Base-by-base conservation (phyloP, 352 stramenopile species). In the Peronosclerospora sorghi region DNA sequence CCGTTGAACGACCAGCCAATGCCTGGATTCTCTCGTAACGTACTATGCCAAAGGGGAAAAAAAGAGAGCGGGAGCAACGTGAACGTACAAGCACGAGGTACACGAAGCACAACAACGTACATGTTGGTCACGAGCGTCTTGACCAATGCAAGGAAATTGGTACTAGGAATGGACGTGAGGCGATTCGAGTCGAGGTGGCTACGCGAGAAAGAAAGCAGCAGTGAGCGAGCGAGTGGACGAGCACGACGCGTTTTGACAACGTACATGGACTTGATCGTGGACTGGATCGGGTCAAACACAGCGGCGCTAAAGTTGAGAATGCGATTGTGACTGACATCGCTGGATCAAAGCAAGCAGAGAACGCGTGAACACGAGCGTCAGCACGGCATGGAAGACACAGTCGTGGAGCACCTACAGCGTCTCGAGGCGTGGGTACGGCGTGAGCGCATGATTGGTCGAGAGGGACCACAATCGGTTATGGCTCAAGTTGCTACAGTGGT, bases 391-490 rank as follows among this genome's bases (percentile, higher is more conserved):
- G 26, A 18, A 54, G 10, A 14, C 30, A 5, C 9, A 8, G 9
- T 24, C 19, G 15, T 14, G 3, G 27, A 36, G 37, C 28, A 65
- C 69, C 15, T 65, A 83, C 72, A 84, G 49, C 4, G 57, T 52
- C 1, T 59, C 46, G 18, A 85, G 60, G 1, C 51, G 45, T 0
- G 50, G 45, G 32, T 73, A 85, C n/a, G 57, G 65, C 6, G 29
- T 41, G 8, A 85, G 51, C n/a, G 68, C 56, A 12, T 65, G 64
- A 35, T 72, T 77, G 4, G 64, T 69, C 9, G 69, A 51, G 2
- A 85, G 53, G 12, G 61, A 65, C 72, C 72, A 85, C 8, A 85
- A 42, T 39, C 64, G 68, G 32, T 85, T 85, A 24, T 59, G 59
- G 26, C 72, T 85, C 55, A 85, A 39, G 23, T 85, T 82, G 10